phyloP scores from a whole-genome alignment of 768 basidiomycete genomes.

The Amanita jacksonii region DNA sequence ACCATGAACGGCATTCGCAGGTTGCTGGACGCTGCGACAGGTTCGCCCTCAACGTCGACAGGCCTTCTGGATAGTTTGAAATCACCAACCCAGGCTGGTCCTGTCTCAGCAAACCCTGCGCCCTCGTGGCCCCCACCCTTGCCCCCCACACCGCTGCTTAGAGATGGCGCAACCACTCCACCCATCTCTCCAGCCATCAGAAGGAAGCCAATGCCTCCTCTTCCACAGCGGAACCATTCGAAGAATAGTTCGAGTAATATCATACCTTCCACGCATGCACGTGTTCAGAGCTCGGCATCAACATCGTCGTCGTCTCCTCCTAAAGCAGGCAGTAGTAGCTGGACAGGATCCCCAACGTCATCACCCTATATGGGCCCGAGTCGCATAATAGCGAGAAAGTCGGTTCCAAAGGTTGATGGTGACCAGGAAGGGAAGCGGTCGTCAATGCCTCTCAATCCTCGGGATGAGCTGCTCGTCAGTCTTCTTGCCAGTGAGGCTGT shows the following conservation, averaged over 20 bases:
- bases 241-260: not conserved
- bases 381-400: slow-evolving; percentile 25
- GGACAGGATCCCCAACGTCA: slow-evolving; percentile 27
- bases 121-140: slow-evolving; percentile 9
- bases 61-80: too few species aligned
- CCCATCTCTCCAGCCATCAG: not conserved
- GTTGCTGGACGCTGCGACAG: too few species aligned
- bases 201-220: slow-evolving; percentile 5
- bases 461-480: slow-evolving; percentile 83
- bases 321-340: slow-evolving; percentile 10
- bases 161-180: not conserved
- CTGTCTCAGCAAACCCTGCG: too few species aligned
- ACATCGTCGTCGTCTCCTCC: slow-evolving; percentile 11
- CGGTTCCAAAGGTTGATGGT: slow-evolving; percentile 15
- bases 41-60: too few species aligned
- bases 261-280: not conserved
- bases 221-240: not conserved
- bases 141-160: slow-evolving; percentile 3
- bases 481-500: slow-evolving; percentile 90
- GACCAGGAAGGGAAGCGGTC: slow-evolving; percentile 32
- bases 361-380: slow-evolving; percentile 25
- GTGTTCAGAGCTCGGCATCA: slow-evolving; percentile 5
- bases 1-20: slow-evolving; percentile 67
- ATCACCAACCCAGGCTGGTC: too few species aligned
- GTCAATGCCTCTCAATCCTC: slow-evolving; percentile 40